Evolutionary conservation across 495 filamentous ascomycete genomes (phyloP).

Genomic region (Talaromyces ruber): DNA sequence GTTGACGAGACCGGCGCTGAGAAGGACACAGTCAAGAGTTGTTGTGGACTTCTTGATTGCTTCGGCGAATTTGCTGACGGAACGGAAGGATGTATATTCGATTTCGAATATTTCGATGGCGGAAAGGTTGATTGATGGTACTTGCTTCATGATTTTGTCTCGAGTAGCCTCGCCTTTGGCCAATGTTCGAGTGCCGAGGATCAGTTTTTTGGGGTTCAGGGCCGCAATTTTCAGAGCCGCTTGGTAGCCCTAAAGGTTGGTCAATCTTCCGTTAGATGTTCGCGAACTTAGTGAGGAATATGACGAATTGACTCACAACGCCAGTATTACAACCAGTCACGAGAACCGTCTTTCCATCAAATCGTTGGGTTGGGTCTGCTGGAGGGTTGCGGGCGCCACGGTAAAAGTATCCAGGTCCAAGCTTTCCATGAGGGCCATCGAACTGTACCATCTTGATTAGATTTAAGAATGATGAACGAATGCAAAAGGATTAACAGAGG

Average conservation of each 20-base stretch:
- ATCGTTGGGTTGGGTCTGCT: conserved; percentile 8
- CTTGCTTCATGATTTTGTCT: background rate
- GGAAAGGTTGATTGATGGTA: background rate
- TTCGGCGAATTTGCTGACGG: background rate
- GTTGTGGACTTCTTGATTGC: background rate
- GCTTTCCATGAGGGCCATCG: background rate
- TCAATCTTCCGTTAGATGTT: background rate
- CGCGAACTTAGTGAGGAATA: background rate
- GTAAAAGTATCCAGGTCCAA: conserved; percentile 10
- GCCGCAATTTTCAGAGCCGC: conserved; percentile 11
- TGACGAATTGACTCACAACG: background rate
- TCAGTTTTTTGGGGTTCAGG: conserved; percentile 8
- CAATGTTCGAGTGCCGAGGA: conserved; percentile 12
- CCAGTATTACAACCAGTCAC: conserved; percentile 17
- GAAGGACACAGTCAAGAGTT: conserved; percentile 1
- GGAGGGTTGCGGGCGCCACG: conserved; percentile 9
- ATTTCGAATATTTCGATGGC: background rate
- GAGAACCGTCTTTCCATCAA: conserved; percentile 14
- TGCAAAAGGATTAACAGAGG: background rate
- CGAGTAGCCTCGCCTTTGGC: conserved; percentile 6
- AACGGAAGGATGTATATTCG: background rate
- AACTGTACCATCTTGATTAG: conserved; percentile 1
- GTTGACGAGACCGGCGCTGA: background rate
- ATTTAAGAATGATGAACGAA: background rate
- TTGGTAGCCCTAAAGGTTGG: conserved; percentile 7